A percentile compares a stretch with the other conserved stretches of the same genome.
Evolutionary conservation across 208 protist genomes (phyloP).

Genomic region (Dictyostelium gargantuum): DNA sequence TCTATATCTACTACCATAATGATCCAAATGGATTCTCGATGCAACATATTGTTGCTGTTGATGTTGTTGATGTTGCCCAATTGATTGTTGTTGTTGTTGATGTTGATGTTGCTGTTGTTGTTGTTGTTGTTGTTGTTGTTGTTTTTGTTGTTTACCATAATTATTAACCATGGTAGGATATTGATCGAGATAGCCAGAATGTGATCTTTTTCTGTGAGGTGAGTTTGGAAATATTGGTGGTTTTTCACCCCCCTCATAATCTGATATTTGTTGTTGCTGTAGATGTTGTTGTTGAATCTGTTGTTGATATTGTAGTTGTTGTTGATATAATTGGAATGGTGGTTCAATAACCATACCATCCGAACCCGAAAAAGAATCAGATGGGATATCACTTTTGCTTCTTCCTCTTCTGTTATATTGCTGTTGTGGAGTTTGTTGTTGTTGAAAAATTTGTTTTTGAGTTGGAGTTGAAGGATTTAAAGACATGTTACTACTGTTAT

Average conservation of each 20-base stretch:
- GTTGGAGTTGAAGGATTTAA: background rate
- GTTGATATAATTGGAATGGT: background rate
- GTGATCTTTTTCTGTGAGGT: slow-evolving; percentile 61
- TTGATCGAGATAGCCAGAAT: slow-evolving; percentile 10
- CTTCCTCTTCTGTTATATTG: background rate
- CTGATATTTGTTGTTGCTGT: background rate
- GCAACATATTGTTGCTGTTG: background rate
- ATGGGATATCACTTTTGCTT: background rate
- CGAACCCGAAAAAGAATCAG: background rate
- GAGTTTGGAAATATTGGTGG: slow-evolving; percentile 37
- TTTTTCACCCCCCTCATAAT: slow-evolving; percentile 9
- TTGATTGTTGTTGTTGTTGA: background rate
- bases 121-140: slow-evolving; percentile 8
- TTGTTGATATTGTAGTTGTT: background rate
- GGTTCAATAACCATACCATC: background rate
- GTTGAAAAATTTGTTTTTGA: background rate
- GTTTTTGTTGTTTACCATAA: background rate
- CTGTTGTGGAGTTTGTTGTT: background rate
- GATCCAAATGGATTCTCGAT: slow-evolving; percentile 26
- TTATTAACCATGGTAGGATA: background rate
- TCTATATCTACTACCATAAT: slow-evolving; percentile 21
- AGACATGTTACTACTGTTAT: background rate
- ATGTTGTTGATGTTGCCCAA: background rate
- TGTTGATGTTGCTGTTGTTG: background rate
- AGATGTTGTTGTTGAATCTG: background rate